Percentiles rank a stretch among this genome's conserved stretches.
phyloP scores from a whole-genome alignment of 192 early-diverging fungal species.

The Umbelopsis vinacea region DNA sequence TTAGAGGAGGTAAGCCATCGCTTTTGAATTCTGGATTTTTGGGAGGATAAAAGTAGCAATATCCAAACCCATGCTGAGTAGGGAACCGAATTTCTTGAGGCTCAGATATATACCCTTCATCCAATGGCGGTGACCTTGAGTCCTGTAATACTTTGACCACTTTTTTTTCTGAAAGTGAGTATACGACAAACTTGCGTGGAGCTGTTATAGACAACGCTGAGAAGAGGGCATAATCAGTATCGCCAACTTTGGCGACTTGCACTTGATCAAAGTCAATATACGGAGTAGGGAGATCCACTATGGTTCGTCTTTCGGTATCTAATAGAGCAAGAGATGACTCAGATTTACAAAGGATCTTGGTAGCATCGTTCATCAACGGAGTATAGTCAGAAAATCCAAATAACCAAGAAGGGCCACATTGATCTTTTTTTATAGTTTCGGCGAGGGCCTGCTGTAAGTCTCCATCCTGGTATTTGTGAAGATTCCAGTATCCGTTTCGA shows the following conservation, averaged over 20 bases:
- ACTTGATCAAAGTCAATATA: constrained; percentile 23
- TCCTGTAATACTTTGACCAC: background rate
- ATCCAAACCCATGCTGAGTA: constrained; percentile 56
- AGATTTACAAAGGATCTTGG: constrained; percentile 42
- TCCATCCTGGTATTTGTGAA: constrained; percentile 55
- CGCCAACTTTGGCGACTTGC: background rate
- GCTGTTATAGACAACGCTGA: constrained; percentile 28
- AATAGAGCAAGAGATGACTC: constrained; percentile 30
- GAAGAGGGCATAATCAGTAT: constrained; percentile 8
- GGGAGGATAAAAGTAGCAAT: constrained; percentile 68
- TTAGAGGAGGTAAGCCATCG: constrained; percentile 66
- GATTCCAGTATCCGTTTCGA: constrained; percentile 75
- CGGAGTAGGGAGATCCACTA: constrained; percentile 21
- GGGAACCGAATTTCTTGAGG: constrained; percentile 65
- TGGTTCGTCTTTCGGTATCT: constrained; percentile 21
- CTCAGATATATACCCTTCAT: constrained; percentile 60
- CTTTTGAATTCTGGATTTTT: constrained; percentile 60
- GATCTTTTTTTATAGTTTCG: constrained; percentile 61
- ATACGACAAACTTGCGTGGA: background rate
- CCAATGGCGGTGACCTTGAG: background rate
- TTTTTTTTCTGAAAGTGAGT: background rate
- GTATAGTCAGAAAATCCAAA: constrained; percentile 30
- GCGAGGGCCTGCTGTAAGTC: constrained; percentile 44
- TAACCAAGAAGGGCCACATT: constrained; percentile 61
- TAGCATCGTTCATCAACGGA: constrained; percentile 26